Conservation (phyloP, 1,139 yeast genomes). For the Saccharomycopsis hybrid region DNA sequence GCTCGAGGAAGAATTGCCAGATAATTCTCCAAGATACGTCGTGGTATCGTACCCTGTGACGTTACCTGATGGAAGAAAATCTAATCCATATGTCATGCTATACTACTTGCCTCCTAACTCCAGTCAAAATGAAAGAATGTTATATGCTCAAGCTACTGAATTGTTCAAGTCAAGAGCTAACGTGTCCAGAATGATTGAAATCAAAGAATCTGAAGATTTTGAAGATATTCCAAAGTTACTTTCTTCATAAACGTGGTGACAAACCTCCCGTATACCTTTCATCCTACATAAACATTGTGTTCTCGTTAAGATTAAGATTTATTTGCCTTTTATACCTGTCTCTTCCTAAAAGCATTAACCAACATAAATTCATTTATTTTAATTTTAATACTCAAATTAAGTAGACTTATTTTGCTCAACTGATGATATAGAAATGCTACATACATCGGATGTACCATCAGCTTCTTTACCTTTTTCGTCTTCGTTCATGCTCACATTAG, state of each 20-base stretch:
- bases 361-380: too few relatives aligned
- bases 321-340: too few relatives aligned
- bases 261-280: not conserved
- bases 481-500: too few relatives aligned
- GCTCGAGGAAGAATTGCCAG: slow-evolving; percentile 72
- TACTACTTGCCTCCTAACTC: slow-evolving; percentile 86
- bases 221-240: slow-evolving; percentile 33
- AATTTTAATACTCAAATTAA: too few relatives aligned
- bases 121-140: slow-evolving; percentile 72
- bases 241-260: not conserved
- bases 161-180: slow-evolving; percentile 72
- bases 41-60: slow-evolving; percentile 73
- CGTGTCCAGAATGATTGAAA: slow-evolving; percentile 51
- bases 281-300: too few relatives aligned
- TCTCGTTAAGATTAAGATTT: too few relatives aligned
- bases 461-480: too few relatives aligned
- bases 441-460: too few relatives aligned
- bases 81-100: slow-evolving; percentile 67
- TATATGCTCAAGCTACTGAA: slow-evolving; percentile 87
- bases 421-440: too few relatives aligned
- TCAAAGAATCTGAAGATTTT: slow-evolving; percentile 58
- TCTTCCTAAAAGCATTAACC: too few relatives aligned
- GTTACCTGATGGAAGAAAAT: slow-evolving; percentile 62
- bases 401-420: too few relatives aligned
- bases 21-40: slow-evolving; percentile 70